Evolutionary conservation across 2,329 filamentous ascomycete genomes (phyloP).

Genomic region (Aspergillus versicolor): DNA sequence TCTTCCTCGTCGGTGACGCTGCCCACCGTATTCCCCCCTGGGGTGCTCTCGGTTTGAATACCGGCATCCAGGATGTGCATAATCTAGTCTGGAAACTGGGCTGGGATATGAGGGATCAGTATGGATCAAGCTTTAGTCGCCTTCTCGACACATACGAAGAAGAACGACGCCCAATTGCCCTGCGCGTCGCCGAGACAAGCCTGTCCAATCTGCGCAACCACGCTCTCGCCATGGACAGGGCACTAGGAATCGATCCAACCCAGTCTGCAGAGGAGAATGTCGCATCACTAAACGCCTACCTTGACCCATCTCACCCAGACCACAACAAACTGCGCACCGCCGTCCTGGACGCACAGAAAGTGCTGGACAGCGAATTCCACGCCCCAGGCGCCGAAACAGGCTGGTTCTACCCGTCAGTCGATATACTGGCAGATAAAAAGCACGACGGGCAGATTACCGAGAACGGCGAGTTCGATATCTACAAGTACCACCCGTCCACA

Average conservation of each 20-base stretch:
- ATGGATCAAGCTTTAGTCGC: not conserved
- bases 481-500: not conserved
- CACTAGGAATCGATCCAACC: not conserved
- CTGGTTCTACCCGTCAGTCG: not conserved
- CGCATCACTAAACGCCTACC: not conserved
- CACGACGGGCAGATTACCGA: not conserved
- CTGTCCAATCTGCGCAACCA: not conserved
- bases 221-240: not conserved
- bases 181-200: not conserved
- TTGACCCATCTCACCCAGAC: not conserved
- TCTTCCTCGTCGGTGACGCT: not conserved
- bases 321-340: not conserved
- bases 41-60: not conserved
- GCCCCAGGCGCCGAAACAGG: not conserved
- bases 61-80: not conserved
- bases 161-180: not conserved
- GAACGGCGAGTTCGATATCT: not conserved
- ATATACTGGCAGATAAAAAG: not conserved
- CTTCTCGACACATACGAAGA: not conserved
- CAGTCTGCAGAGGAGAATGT: not conserved
- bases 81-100: not conserved
- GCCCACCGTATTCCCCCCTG: not conserved
- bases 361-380: not conserved
- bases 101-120: not conserved
- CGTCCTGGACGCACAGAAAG: not conserved